Evolutionary conservation across 2,329 filamentous ascomycete species (phyloP).

Genomic region (Xylariaceae sp.): DNA sequence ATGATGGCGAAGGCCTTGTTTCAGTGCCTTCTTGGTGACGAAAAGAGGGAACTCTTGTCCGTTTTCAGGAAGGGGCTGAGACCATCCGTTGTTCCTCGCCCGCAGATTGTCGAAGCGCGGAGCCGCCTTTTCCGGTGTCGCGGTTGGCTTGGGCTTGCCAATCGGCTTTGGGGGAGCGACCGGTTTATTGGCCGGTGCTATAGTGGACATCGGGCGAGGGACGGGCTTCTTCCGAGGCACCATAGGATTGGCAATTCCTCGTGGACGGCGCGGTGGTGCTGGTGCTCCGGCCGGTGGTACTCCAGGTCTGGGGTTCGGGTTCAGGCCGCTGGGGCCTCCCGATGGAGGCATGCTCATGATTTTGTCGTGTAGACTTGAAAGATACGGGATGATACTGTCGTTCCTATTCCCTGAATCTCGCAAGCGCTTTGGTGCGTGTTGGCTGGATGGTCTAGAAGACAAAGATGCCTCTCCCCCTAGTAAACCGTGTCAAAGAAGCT

Average conservation of each 20-base stretch:
- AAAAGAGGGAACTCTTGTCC: conserved; percentile 59
- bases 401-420: no score
- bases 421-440: conserved; percentile 5
- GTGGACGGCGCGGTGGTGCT: conserved; percentile 39
- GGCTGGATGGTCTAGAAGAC: conserved; percentile 1
- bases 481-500: no score
- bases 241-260: conserved; percentile 53
- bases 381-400: not conserved
- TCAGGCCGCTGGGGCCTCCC: conserved; percentile 40
- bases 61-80: conserved; percentile 42
- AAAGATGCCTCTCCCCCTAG: no score
- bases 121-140: conserved; percentile 19
- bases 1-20: conserved; percentile 78
- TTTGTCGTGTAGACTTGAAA: no score
- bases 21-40: conserved; percentile 74
- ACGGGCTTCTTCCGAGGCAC: conserved; percentile 53
- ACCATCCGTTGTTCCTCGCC: conserved; percentile 52
- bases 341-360: conserved; percentile 39
- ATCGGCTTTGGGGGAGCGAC: conserved; percentile 19
- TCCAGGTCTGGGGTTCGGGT: conserved; percentile 41
- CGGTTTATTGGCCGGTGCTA: conserved; percentile 26
- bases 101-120: conserved; percentile 39
- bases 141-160: conserved; percentile 18
- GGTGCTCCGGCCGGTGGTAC: no score
- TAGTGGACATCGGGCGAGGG: conserved; percentile 31